Evolutionary conservation across 768 basidiomycete species (phyloP).

Genomic region (Aureoboletus auriporus): DNA sequence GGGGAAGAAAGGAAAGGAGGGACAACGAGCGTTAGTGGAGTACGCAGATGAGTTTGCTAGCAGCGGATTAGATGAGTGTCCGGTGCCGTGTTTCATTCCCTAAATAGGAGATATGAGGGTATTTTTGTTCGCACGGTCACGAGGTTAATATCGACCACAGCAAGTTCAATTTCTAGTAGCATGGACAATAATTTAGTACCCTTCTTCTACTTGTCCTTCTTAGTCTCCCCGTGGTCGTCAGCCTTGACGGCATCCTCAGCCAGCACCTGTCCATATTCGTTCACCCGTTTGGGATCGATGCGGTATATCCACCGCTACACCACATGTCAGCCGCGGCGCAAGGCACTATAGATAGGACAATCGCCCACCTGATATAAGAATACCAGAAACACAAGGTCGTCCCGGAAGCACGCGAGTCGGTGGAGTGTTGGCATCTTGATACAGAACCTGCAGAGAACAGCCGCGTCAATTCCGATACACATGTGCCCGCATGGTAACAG

Average conservation of each 20-base stretch:
- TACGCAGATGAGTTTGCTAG: slow-evolving; percentile 11
- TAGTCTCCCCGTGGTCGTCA: slow-evolving; percentile 44
- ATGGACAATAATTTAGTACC: no score
- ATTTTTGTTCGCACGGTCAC: slow-evolving; percentile 19
- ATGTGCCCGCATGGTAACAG: slow-evolving; percentile 13
- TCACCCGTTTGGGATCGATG: slow-evolving; percentile 89
- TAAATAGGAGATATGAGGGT: slow-evolving; percentile 18
- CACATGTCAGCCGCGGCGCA: slow-evolving; percentile 7
- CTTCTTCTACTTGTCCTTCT: slow-evolving; percentile 47
- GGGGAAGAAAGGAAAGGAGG: slow-evolving; percentile 15
- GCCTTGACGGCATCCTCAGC: slow-evolving; percentile 40
- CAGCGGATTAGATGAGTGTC: slow-evolving; percentile 32
- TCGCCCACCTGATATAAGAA: slow-evolving; percentile 83
- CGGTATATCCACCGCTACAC: slow-evolving; percentile 94
- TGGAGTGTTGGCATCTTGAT: slow-evolving; percentile 97
- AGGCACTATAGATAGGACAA: slow-evolving; percentile 5
- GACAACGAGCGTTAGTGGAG: slow-evolving; percentile 23
- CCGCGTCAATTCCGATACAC: slow-evolving; percentile 12
- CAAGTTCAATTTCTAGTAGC: no score
- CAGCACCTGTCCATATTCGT: slow-evolving; percentile 93
- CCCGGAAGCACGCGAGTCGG: slow-evolving; percentile 85
- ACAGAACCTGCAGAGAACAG: slow-evolving; percentile 59
- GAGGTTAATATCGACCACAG: background rate
- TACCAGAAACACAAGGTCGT: slow-evolving; percentile 88
- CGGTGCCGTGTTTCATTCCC: slow-evolving; percentile 29